Evolutionary conservation across 495 filamentous ascomycete genomes (phyloP).

Genomic region (Aspergillus heteromorphus): DNA sequence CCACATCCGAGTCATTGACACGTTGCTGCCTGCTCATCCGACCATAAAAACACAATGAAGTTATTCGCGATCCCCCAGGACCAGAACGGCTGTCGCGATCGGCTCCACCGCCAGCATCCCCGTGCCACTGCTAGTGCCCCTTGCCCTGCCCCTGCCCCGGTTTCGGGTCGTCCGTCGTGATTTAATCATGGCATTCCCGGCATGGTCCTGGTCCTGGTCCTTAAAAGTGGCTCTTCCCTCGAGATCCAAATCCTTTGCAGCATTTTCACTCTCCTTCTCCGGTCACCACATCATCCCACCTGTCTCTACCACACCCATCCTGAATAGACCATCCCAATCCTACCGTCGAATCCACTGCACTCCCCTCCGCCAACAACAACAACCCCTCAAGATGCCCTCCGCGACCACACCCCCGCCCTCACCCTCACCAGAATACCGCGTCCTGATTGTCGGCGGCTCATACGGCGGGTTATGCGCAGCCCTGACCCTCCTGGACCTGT

Average conservation of each 20-base stretch:
- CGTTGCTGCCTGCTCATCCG: not conserved
- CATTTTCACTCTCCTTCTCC: not conserved
- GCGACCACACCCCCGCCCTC: not conserved
- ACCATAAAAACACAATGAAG: not conserved
- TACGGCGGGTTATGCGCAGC: constrained; percentile 59
- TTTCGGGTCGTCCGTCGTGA: not conserved
- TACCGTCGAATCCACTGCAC: not conserved
- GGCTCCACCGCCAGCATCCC: not conserved
- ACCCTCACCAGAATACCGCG: constrained; percentile 17
- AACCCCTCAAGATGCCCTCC: not conserved
- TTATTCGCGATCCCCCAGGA: not conserved
- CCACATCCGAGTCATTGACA: not conserved
- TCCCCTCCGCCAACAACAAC: not conserved
- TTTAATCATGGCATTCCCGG: not conserved
- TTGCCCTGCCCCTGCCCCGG: not conserved
- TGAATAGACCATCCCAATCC: no score
- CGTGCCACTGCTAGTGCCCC: no score
- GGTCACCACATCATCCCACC: no score
- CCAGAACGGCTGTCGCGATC: not conserved
- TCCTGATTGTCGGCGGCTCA: constrained; percentile 58
- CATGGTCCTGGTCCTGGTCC: no score
- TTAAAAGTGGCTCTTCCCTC: not conserved
- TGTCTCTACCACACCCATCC: not conserved
- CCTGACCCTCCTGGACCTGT: constrained; percentile 56
- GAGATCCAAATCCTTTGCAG: not conserved